Conservation (phyloP, 2,329 filamentous ascomycete genomes). For the Fusarium drepaniforme region DNA sequence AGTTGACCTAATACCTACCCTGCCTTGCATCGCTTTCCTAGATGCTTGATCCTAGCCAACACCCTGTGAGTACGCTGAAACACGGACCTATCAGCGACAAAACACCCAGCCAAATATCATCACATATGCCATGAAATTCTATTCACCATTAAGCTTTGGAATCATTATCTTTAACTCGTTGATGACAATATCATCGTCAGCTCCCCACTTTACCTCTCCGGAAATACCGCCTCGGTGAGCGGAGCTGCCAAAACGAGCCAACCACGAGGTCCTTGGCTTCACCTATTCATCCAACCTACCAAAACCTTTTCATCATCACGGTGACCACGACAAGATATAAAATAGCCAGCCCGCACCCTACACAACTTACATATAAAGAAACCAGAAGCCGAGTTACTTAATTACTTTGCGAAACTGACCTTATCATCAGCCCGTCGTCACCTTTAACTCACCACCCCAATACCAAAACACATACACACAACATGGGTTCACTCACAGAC, state of each 20-base stretch:
- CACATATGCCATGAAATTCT: neutral
- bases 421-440: neutral
- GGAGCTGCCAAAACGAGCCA: constrained; percentile 44
- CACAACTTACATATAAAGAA: neutral
- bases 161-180: neutral
- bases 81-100: neutral
- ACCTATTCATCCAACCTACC: constrained; percentile 3
- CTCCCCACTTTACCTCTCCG: constrained; percentile 16
- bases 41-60: neutral
- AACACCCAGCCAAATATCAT: neutral
- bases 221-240: constrained; percentile 13
- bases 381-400: neutral
- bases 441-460: neutral
- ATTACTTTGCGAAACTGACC: neutral
- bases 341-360: neutral
- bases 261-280: constrained; percentile 12
- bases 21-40: neutral
- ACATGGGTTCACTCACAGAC: constrained; percentile 51
- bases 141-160: neutral
- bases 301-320: constrained; percentile 4
- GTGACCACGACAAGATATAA: neutral
- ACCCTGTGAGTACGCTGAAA: neutral
- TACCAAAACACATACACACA: constrained; percentile 11
- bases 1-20: neutral
- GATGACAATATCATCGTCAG: neutral